Percentiles rank a stretch among this genome's conserved stretches.
phyloP scores from a whole-genome alignment of 441 rosid species.

The Pelargonium citronellum region DNA sequence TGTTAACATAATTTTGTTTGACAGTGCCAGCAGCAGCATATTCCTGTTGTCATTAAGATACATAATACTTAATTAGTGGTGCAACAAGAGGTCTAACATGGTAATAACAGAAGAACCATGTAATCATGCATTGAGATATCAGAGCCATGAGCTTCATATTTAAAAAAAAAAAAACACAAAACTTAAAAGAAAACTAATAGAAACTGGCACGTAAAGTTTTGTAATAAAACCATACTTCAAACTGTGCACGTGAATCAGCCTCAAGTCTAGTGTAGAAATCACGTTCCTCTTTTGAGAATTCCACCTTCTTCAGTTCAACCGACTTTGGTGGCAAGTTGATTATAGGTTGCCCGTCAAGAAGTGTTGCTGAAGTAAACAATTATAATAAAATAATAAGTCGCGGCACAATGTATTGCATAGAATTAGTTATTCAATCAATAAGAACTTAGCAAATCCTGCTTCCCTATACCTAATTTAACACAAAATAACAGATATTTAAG shows the following conservation, averaged over 20 bases:
- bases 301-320: constrained; percentile 64
- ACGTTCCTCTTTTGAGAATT: constrained; percentile 71
- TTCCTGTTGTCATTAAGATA: constrained; percentile 41
- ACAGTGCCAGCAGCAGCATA: constrained; percentile 95
- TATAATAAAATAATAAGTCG: constrained; percentile 15
- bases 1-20: constrained; percentile 80
- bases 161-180: not conserved
- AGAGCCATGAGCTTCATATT: not conserved
- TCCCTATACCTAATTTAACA: not conserved
- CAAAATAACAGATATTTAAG: not conserved
- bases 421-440: not conserved
- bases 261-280: constrained; percentile 73
- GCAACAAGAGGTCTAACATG: not conserved
- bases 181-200: not conserved
- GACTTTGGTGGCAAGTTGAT: constrained; percentile 67
- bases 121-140: not conserved
- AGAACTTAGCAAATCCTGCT: too few relatives aligned
- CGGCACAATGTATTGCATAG: constrained; percentile 13
- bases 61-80: constrained; percentile 6
- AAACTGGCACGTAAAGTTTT: not conserved
- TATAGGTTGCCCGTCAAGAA: constrained; percentile 81
- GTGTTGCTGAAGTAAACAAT: constrained; percentile 41
- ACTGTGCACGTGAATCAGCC: constrained; percentile 71
- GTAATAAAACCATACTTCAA: constrained; percentile 43
- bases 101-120: constrained; percentile 6